Evolutionary conservation across 257 asterid genomes (phyloP), one percentile per base, ranked within the genome.

Genomic region (Capsicum pubescens): DNA sequence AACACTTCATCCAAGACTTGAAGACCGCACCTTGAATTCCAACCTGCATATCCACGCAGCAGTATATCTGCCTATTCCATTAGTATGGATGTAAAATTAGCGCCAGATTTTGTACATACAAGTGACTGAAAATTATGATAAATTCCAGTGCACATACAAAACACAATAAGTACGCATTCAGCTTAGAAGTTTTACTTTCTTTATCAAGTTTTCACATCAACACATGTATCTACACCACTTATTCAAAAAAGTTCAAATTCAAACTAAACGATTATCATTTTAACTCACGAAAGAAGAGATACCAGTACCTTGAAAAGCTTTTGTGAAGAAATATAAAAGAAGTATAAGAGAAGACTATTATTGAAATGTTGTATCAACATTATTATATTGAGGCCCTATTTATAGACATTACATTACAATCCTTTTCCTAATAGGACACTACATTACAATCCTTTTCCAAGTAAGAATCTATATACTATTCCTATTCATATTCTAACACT

Each of bases 21-120:
- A 83, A 92, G 89, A 52, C 92, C 97, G 13, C 88, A 88, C 83
- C 94, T 87, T 14, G 97, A 89, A 81, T 93, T 94, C 97, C 97
- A 94, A 32, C 93, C 97, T 60, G 79, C 74, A 84, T 93, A 94
- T 79, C 98, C 97, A 71, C 98, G 89, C 87, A 93, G 26, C 77
- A 90, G 17, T 79, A 94, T 80, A 83, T 94, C 98, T 74, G 97
- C 95, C 98, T 95, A 48, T 74, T 74, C 6, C 60, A 50, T 19
- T 13, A 74, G 60, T 7, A 19, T 1, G 9, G 15, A 19, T 46
- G 80, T 19, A 6, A 72, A 72, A 50, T 74, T 48, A 72, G 60
- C 5, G 1, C 42, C 80, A 8, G 19, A 14, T 0, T 71, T 48
- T 74, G 60, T 74, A 74, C 44, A 50, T 0, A 15, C 60, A 74